A percentile compares a stretch with the other conserved stretches of the same genome.
These are phyloP conservation scores for Geotrichum bryndzae DNA, from an alignment of 1,139 yeast genomes.

Conservation along the genomic window DNA sequence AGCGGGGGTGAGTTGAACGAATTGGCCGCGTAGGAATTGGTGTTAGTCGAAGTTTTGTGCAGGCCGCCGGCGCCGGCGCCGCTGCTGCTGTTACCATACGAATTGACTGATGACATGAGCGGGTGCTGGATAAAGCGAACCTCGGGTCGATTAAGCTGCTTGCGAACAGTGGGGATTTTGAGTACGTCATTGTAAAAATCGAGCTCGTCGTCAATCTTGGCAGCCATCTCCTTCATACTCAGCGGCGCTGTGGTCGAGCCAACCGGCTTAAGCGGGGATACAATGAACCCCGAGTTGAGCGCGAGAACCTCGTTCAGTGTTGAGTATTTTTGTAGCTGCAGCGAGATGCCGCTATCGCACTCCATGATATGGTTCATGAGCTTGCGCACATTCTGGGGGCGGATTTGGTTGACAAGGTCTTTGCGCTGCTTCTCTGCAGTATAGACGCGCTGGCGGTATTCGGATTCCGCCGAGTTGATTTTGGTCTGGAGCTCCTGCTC, in stretches of 20 bases:
- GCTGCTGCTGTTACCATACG: neutral
- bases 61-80: neutral
- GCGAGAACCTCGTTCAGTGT: constrained; percentile 79
- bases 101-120: constrained; percentile 40
- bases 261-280: constrained; percentile 56
- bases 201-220: constrained; percentile 72
- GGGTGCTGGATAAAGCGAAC: constrained; percentile 75
- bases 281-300: constrained; percentile 77
- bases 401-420: constrained; percentile 61
- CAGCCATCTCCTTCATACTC: constrained; percentile 72
- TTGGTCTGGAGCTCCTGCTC: constrained; percentile 83
- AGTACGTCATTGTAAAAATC: constrained; percentile 70
- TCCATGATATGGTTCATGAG: constrained; percentile 75
- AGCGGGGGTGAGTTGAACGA: neutral
- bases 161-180: constrained; percentile 28
- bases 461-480: constrained; percentile 78
- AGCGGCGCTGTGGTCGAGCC: constrained; percentile 38
- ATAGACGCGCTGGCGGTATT: constrained; percentile 71
- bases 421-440: constrained; percentile 68
- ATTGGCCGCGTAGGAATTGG: neutral
- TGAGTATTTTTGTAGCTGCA: constrained; percentile 83
- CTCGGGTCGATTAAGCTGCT: constrained; percentile 31
- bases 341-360: constrained; percentile 80
- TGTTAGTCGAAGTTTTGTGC: neutral
- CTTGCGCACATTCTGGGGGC: constrained; percentile 72